Base-by-base conservation (phyloP, 441 rosid species). In the Arabidopsis hybrid region DNA sequence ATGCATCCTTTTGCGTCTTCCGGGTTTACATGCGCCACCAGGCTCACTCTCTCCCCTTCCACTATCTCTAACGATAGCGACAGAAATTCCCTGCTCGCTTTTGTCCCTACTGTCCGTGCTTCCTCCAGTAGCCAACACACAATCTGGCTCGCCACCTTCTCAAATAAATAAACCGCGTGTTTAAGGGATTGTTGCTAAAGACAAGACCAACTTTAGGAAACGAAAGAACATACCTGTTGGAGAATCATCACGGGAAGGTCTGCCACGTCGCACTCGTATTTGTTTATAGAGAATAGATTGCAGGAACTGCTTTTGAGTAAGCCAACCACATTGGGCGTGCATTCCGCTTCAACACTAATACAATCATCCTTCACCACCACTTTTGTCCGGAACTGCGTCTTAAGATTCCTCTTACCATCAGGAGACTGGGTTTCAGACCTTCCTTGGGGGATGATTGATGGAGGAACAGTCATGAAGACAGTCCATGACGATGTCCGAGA, bases 401-500 rank as follows among this genome's bases (percentile, higher is more conserved):
- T 88, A 60, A 66, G 78, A 51, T 78, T 80, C 79, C 87, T 85
- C 45, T 79, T 69, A 75, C 79, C 73, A 74, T 85, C 91, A 13
- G 76, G 69, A 67, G 81, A 67, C 46, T 55, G 81, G 6, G 72
- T 59, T 65, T 78, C 89, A 51, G 84, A 76, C n/a, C 77, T 84
- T 62, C 84, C 82, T 38, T 72, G 77, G 17, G 82, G 84, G 77
- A 87, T 91, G 68, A 89, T 82, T 68, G 97, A 90, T 61, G 79
- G 90, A 62, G 98, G 96, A 73, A 91, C 86, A 72, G 83, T 86
- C 92, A 92, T 80, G 61, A 77, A 84, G 81, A 95, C 81, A 49
- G 96, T 91, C 97, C 99, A 91, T 53, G 99, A 89, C 50, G 99
- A 95, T 75, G 87, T 82, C 69, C 93, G 86, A 65, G 97, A 92